Conservation (phyloP, 352 stramenopile species). For the Globisporangium lucens region DNA sequence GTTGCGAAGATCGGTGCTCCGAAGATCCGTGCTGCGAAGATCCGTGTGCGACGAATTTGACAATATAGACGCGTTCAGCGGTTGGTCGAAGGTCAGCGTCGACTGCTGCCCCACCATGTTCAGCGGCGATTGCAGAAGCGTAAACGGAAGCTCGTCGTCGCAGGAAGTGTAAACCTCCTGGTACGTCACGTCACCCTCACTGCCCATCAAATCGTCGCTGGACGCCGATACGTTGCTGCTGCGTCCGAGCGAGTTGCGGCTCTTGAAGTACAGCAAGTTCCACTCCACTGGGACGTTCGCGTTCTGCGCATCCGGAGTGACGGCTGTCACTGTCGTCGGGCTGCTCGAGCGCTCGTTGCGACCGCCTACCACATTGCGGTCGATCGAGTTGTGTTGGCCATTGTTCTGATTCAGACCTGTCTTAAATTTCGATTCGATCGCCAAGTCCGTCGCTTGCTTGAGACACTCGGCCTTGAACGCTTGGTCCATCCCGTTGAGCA, state of each 20-base stretch:
- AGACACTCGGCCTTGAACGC: constrained; percentile 74
- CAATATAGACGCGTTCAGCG: constrained; percentile 11
- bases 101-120: background rate
- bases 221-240: constrained; percentile 30
- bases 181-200: constrained; percentile 37
- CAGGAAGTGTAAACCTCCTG: constrained; percentile 47
- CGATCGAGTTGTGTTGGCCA: constrained; percentile 15
- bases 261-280: constrained; percentile 52
- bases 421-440: constrained; percentile 62
- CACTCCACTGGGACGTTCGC: constrained; percentile 46
- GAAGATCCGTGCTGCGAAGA: background rate
- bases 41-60: constrained; percentile 3
- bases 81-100: background rate
- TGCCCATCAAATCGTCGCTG: constrained; percentile 13
- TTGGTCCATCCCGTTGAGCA: constrained; percentile 55
- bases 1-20: constrained; percentile 2
- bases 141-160: constrained; percentile 63
- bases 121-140: constrained; percentile 47
- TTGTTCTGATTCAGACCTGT: constrained; percentile 21
- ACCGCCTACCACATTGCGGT: constrained; percentile 1
- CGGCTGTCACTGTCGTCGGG: background rate
- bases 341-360: constrained; percentile 10
- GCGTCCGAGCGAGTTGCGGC: constrained; percentile 30
- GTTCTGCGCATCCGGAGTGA: constrained; percentile 13
- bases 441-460: constrained; percentile 48